Conservation (phyloP, 768 basidiomycete species). For the Trametes punicea region DNA sequence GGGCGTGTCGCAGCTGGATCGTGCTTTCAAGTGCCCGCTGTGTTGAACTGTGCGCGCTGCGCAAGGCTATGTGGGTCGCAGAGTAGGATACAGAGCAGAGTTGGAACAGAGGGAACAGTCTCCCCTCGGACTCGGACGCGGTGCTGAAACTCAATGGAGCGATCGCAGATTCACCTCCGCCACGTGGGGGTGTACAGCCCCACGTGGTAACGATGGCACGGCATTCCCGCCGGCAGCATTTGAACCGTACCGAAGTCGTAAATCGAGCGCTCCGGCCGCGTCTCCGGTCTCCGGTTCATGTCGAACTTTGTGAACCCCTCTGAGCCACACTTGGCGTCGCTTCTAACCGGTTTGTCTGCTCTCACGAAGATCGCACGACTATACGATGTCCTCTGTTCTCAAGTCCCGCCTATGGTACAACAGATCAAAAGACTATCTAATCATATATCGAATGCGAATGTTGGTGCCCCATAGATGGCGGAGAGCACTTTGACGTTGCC, state of each 20-base stretch:
- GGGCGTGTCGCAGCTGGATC: not conserved
- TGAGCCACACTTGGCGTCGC: too few relatives aligned
- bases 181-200: constrained; percentile 13
- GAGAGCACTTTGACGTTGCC: constrained; percentile 48
- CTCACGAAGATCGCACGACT: too few relatives aligned
- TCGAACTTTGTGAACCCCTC: too few relatives aligned
- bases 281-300: too few relatives aligned
- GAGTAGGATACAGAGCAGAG: constrained; percentile 15
- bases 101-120: not conserved
- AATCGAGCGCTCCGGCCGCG: too few relatives aligned
- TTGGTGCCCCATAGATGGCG: constrained; percentile 56
- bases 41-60: constrained; percentile 23
- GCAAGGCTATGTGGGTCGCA: constrained; percentile 16
- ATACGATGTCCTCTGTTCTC: too few relatives aligned
- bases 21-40: constrained; percentile 1
- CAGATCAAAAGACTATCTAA: not conserved
- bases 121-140: not conserved
- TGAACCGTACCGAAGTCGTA: too few relatives aligned
- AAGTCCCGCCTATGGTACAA: too few relatives aligned
- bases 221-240: constrained; percentile 1
- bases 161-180: constrained; percentile 12
- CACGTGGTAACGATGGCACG: not conserved
- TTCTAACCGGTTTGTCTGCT: too few relatives aligned
- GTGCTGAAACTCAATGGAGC: not conserved
- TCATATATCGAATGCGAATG: constrained; percentile 61